These are phyloP conservation scores for Camillea tinctor DNA, from an alignment of 2,329 filamentous ascomycete genomes.

Conservation along the genomic window DNA sequence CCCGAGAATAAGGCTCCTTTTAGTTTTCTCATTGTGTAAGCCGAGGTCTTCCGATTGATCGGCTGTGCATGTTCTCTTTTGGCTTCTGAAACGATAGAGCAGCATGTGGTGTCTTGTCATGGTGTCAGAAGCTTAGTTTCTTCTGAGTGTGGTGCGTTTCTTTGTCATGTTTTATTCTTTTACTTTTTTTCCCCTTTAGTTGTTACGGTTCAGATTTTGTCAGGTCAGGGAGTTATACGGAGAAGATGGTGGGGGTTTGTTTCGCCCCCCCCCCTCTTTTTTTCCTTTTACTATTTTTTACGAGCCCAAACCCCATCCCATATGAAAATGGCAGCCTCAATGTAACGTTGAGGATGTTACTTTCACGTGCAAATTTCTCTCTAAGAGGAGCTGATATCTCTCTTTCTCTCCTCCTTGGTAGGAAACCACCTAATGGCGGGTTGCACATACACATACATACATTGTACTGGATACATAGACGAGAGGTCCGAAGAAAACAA, in stretches of 20 bases:
- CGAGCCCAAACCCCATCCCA: neutral
- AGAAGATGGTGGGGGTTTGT: neutral
- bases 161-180: neutral
- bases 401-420: neutral
- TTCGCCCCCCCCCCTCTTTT: no score
- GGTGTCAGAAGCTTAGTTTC: neutral
- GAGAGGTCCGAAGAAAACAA: neutral
- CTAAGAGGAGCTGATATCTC: neutral
- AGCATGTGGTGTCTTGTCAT: neutral
- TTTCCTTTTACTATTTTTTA: neutral
- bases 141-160: neutral
- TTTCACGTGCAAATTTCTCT: neutral
- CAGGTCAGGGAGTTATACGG: neutral
- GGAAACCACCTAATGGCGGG: neutral
- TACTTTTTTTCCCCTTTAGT: neutral
- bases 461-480: neutral
- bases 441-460: no score
- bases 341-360: neutral
- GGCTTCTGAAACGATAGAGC: neutral
- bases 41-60: neutral
- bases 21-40: neutral
- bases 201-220: neutral
- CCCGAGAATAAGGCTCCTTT: constrained; percentile 61
- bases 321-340: neutral
- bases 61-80: neutral